Base-by-base conservation (phyloP, 805 yeast species). In the Kodamaea sagamina region DNA sequence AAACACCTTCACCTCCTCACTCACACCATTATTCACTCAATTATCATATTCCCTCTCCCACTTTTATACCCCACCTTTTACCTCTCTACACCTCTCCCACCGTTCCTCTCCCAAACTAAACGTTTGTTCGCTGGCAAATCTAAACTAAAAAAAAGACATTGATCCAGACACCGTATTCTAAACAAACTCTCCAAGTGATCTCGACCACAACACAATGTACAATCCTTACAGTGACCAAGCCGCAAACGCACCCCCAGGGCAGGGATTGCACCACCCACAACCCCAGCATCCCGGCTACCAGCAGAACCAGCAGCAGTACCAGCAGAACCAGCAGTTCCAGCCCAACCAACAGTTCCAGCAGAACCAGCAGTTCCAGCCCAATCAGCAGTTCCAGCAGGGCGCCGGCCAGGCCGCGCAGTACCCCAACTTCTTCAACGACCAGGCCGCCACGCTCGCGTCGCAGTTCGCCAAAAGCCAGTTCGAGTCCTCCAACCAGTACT, bases 381-480 rank as follows among this genome's bases (percentile, higher is more conserved):
- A 39, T 27, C 51, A 41, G 17, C 41, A 41, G 22, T 25, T 18
- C 13, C 44, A 35, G 32, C 40, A 44, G 44, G 48, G 39, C 15
- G 47, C 42, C 3, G 46, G 50, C 28, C 47, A 42, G 48, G 63
- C 52, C 9, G 24, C 24, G 6, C 41, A 38, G 9, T 52, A 54
- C 42, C 55, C 70, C 28, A 63, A 68, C 47, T 71, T 87, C 50
- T 76, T 89, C 61, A 79, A 76, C 50, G 95, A 88, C 58, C 90
- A 95, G 25, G 77, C 87, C 11, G 80, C 95, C 0, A 79, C 85
- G 43, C 76, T 89, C 74, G 96, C 97, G 1, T 77, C 90, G 18
- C 96, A 89, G 56, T 79, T 90, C 49, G 96, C 97, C 26, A 86
- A 87, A 55, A 78, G 79, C 41, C 96, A 97, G 1, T 77, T 93